Base-by-base conservation (phyloP, 1,284 basidiomycete species). In the Albatrellus sp. region DNA sequence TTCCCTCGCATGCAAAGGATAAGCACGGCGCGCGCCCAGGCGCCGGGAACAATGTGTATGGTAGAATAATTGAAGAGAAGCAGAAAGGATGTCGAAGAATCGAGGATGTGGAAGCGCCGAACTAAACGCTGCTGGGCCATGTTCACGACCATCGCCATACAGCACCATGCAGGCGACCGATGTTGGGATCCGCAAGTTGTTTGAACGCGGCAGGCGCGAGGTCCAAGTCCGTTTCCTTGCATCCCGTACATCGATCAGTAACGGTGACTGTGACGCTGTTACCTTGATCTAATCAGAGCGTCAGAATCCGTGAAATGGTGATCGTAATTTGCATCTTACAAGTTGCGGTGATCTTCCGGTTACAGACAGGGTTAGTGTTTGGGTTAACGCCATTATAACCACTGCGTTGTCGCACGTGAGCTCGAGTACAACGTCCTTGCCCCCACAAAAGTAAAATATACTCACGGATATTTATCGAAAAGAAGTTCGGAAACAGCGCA, bases 391-490 rank as follows among this genome's bases (percentile, higher is more conserved):
- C 65, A 32, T 60, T 46, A 54, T 72, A 75, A 10, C 66, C 69
- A 42, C 77, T 79, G 51, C 9, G 17, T 37, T 9, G 29, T 7
- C 24, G 24, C 7, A 24, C 24, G 24, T 29, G 17, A 7, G 19
- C 37, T 44, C 19, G 33, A 46, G 32, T 32, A 32, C 40, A 24
- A 7, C 3, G 7, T 24, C 7, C 24, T 24, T 24, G 24, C 24
- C 24, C n/a, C 24, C 24, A 24, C 24, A 24, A 4, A 24, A 24
- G 24, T 7, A 24, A 24, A 7, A 24, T 4, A 24, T 24, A 54
- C 80, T 51, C 54, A 82, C 77, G 79, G 78, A 65, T 60, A 83
- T 7, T 3, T 38, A 52, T 86, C 82, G 55, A 72, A 87, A 5
- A 84, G 57, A 0, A 56, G 20, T 2, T 72, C 50, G 10, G 79